Percentiles rank a stretch among this genome's conserved stretches.
Evolutionary conservation across 192 early-diverging fungal genomes (phyloP).

Genomic region (Hyaloraphidium curvatum): DNA sequence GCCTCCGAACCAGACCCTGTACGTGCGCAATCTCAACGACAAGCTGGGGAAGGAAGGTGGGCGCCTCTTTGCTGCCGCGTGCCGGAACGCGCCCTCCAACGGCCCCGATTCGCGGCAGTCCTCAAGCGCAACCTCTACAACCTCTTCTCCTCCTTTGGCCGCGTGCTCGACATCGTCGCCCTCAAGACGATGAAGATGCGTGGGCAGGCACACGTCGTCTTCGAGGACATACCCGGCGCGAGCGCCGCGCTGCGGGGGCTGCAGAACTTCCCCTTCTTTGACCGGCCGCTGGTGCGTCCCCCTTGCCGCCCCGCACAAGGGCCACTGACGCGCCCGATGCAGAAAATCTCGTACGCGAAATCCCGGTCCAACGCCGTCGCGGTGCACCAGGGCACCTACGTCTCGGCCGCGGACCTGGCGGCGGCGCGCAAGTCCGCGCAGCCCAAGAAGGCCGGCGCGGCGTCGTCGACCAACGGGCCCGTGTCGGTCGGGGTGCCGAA

Average conservation of each 20-base stretch:
- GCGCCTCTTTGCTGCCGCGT: no score
- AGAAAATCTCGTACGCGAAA: conserved; percentile 1
- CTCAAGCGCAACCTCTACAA: conserved; percentile 37
- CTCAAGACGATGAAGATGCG: conserved; percentile 61
- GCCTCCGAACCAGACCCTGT: conserved; percentile 68
- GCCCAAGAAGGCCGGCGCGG: not conserved
- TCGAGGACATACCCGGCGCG: conserved; percentile 61
- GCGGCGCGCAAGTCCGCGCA: not conserved
- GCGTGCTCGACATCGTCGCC: conserved; percentile 72
- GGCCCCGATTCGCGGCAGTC: no score
- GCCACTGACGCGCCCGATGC: not conserved
- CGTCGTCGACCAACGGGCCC: not conserved
- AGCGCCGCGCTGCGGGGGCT: conserved; percentile 70
- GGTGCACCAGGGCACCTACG: not conserved
- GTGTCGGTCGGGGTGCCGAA: not conserved
- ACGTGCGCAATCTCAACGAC: conserved; percentile 53
- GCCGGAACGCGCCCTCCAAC: no score
- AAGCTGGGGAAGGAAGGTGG: conserved; percentile 50
- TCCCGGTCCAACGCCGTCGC: not conserved
- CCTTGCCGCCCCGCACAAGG: not conserved
- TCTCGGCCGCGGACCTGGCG: not conserved
- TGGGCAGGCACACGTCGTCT: conserved; percentile 88
- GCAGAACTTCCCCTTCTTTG: conserved; percentile 75
- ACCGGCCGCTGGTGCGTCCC: conserved; percentile 4
- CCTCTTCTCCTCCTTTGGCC: conserved; percentile 72